Evolutionary conservation across 2,329 filamentous ascomycete genomes (phyloP), one percentile per base, ranked within the genome.

Genomic region (Xylogone sp.): DNA sequence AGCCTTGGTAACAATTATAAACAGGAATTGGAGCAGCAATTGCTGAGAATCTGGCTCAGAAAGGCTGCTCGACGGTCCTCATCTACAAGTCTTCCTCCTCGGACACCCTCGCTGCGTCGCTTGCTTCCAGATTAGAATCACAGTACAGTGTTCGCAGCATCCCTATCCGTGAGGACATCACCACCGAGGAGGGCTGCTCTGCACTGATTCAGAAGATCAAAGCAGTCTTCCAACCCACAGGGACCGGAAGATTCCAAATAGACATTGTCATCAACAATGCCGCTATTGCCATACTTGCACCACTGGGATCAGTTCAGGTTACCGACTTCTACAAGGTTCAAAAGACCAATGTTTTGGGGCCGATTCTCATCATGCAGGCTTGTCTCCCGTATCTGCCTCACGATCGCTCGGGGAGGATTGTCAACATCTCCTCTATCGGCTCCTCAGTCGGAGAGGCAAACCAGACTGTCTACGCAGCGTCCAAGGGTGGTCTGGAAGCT

Each of bases 221-320:
- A 16, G 24, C 5, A 10, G 6, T 6, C 24, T 27, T 27, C 24
- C 5, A 5, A 5, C 6, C 5, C 10, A 5, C 5, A 10, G 24
- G 10, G 24, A 73, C 79, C 56, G 72, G 81, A 62, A 62, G 68
- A 54, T 78, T 90, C 65, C 81, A 84, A 60, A 76, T 95, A 62
- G 88, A 94, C 70, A 88, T 94, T 53, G 75, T 95, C 51, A 75
- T 95, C 73, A 93, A 95, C 78, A 93, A 93, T 68, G 90, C 90
- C 21, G 90, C 88, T 52, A 70, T 83, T 12, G 72, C 81, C 39
- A 71, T 81, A 43, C 91, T 91, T 70, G 80, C 84, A 62, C 68
- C 74, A 27, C 69, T 87, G 19, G 77, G 81, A 46, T 77, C 85
- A 29, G 78, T 89, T 53, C 78, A 77, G 3, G 62, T 73, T 3